Percentiles rank a stretch among this genome's conserved stretches.
Evolutionary conservation across 139 green algal genomes (phyloP).

Genomic region (Chlamydomonas asymmetrica): DNA sequence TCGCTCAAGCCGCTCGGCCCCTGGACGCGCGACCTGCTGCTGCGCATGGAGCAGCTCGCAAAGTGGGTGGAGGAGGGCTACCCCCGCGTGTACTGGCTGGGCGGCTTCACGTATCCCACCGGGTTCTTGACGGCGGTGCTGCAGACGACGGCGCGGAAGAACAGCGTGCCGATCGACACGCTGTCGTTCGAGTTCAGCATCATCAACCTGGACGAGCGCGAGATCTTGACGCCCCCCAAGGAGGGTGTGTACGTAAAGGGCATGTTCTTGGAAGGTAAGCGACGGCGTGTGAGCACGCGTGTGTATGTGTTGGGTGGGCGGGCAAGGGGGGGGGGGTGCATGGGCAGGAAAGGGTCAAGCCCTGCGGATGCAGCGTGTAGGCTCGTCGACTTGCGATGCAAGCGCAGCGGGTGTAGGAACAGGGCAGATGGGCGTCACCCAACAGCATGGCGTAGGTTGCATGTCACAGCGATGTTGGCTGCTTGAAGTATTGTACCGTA

Average conservation of each 20-base stretch:
- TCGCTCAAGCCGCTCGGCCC: constrained; percentile 78
- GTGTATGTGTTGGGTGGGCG: no score
- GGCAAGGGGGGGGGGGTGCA: no score
- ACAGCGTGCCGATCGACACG: constrained; percentile 82
- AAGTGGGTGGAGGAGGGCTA: constrained; percentile 74
- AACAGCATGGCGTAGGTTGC: no score
- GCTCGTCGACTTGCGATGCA: no score
- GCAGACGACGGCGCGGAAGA: constrained; percentile 77
- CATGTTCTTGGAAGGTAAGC: constrained; percentile 76
- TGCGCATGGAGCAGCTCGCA: constrained; percentile 73
- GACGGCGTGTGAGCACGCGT: constrained; percentile 24
- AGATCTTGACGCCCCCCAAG: constrained; percentile 72
- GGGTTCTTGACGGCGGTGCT: constrained; percentile 80
- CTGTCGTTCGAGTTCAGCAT: constrained; percentile 83
- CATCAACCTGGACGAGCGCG: constrained; percentile 72
- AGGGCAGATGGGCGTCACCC: no score
- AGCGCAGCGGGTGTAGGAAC: not conserved
- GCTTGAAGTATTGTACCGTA: no score
- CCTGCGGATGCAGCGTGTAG: no score
- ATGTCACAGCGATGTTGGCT: no score
- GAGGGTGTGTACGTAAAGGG: constrained; percentile 87
- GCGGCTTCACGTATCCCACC: constrained; percentile 86
- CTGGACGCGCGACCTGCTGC: constrained; percentile 82
- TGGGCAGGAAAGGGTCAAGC: no score
- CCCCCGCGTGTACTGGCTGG: constrained; percentile 84